Evolutionary conservation across 2,329 filamentous ascomycete species (phyloP).

Genomic region (Talaromyces sp.): DNA sequence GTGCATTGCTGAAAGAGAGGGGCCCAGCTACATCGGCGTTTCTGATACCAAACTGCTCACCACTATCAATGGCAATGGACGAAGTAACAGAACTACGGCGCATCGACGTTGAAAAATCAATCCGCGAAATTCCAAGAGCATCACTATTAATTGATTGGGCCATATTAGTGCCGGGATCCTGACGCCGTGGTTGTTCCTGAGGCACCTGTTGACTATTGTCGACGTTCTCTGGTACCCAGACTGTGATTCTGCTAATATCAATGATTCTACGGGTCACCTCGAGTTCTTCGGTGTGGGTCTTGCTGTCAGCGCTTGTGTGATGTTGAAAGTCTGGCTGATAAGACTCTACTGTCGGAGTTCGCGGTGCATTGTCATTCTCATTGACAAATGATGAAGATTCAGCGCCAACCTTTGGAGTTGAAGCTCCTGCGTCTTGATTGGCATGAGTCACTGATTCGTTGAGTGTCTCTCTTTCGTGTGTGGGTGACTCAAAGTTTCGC

Average conservation of each 20-base stretch:
- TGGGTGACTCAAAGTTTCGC: constrained; percentile 21
- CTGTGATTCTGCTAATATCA: constrained; percentile 31
- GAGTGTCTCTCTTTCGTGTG: neutral
- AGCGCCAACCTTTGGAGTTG: constrained; percentile 31
- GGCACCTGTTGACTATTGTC: neutral
- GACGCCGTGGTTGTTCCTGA: neutral
- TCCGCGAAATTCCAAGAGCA: constrained; percentile 26
- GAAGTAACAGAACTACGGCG: constrained; percentile 22
- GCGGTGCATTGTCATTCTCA: neutral
- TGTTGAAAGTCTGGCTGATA: neutral
- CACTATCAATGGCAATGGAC: constrained; percentile 18
- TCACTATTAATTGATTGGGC: constrained; percentile 25
- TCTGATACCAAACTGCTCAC: constrained; percentile 9
- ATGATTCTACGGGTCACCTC: constrained; percentile 37
- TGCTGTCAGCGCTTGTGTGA: constrained; percentile 20
- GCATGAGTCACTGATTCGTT: constrained; percentile 6
- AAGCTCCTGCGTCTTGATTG: constrained; percentile 22
- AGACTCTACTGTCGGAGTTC: neutral
- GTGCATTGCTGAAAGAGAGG: constrained; percentile 10
- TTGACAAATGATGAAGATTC: constrained; percentile 13
- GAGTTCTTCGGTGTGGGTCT: constrained; percentile 22
- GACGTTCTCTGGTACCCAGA: constrained; percentile 33
- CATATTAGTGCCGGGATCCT: constrained; percentile 16
- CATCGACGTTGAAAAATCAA: constrained; percentile 23
- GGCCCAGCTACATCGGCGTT: constrained; percentile 8